Evolutionary conservation across 2,329 filamentous ascomycete genomes (phyloP).

Genomic region (Beauveria medogensis): DNA sequence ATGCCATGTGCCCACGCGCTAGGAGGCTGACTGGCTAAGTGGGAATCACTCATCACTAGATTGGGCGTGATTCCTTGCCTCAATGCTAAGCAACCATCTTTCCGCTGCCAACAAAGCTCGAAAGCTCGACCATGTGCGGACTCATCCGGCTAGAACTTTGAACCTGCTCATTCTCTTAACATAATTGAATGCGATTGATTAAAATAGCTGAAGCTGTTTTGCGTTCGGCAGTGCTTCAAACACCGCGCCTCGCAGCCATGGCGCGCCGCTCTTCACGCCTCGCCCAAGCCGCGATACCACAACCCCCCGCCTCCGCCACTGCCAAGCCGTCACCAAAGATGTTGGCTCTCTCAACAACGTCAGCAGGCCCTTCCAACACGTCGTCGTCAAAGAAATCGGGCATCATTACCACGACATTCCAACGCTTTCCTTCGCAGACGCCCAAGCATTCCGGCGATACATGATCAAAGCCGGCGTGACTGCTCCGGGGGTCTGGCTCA

Average conservation of each 20-base stretch:
- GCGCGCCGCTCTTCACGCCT: constrained; percentile 4
- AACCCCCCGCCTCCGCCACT: not conserved
- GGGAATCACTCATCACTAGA: too few species aligned
- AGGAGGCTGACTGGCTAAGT: too few species aligned
- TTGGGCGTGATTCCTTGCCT: too few species aligned
- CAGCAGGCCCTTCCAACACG: not conserved
- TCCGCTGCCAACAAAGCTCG: too few species aligned
- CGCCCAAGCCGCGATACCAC: not conserved
- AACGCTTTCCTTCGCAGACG: constrained; percentile 21
- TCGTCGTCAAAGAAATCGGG: not conserved
- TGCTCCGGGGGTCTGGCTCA: constrained; percentile 35
- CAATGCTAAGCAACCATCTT: too few species aligned
- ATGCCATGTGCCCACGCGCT: too few species aligned
- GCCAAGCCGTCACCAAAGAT: not conserved
- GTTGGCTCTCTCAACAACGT: not conserved
- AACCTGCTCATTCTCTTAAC: not conserved
- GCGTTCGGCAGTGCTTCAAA: not conserved
- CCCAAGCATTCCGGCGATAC: constrained; percentile 28
- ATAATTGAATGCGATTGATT: not conserved
- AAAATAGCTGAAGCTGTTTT: not conserved
- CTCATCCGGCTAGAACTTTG: too few species aligned
- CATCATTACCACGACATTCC: constrained; percentile 8
- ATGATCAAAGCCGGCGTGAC: constrained; percentile 28
- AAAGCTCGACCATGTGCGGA: too few species aligned
- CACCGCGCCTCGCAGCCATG: not conserved